Conservation (phyloP, 2,329 filamentous ascomycete species). For the Claviceps sp. region DNA sequence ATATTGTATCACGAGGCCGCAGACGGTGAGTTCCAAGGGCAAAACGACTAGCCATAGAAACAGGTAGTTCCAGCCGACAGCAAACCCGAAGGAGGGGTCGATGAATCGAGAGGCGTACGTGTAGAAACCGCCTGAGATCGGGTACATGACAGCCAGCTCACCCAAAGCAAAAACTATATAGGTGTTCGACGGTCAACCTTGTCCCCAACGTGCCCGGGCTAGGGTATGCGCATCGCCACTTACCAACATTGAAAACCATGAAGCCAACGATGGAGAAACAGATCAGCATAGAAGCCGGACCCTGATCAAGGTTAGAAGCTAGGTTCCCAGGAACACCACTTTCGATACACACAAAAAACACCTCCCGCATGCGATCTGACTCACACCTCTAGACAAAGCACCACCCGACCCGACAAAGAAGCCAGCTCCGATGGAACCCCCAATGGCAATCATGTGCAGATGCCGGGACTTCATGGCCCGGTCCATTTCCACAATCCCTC, state of each 20-base stretch:
- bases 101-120: constrained; percentile 48
- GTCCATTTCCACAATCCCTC: constrained; percentile 24
- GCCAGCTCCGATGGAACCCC: constrained; percentile 48
- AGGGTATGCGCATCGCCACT: constrained; percentile 9
- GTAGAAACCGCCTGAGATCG: constrained; percentile 50
- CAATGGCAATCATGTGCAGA: constrained; percentile 50
- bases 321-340: background rate
- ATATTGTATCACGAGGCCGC: constrained; percentile 35
- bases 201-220: background rate
- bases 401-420: constrained; percentile 48
- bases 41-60: constrained; percentile 38
- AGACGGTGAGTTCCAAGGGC: constrained; percentile 37
- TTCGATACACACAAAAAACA: background rate
- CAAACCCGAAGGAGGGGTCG: constrained; percentile 46
- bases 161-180: constrained; percentile 41
- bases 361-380: constrained; percentile 7
- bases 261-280: constrained; percentile 43
- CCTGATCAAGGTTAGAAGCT: constrained; percentile 5
- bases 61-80: constrained; percentile 33
- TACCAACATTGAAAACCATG: constrained; percentile 30
- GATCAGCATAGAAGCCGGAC: constrained; percentile 30
- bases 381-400: constrained; percentile 37
- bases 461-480: constrained; percentile 41
- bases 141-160: constrained; percentile 48
- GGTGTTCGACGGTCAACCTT: background rate